Base-by-base conservation (phyloP, 345 rosid species). In the Adansonia digitata region DNA sequence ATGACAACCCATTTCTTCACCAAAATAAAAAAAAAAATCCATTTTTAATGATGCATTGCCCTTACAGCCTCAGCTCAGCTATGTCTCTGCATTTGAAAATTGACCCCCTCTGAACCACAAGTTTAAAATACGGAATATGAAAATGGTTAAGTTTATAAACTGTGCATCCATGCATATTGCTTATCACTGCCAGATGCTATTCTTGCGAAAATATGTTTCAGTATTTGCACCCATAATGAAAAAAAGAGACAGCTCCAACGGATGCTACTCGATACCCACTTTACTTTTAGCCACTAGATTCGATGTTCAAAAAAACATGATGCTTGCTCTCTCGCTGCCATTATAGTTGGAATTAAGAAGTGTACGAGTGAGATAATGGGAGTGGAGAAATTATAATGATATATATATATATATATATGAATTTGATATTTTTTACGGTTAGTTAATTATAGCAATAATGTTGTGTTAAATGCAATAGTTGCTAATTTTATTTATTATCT, bases 151-250 rank as follows among this genome's bases (percentile, higher is more conserved):
- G 34, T 52, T 17, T 2, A 70, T 26, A n/a, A 46, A 71, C 20
- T 40, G 24, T 39, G 20, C 70, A 71, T 27, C 9, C 51, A 59
- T 27, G 10, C 39, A 59, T 13, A 14, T 77, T 77, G 52, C 22
- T 64, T 40, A 78, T 65, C 66, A 64, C 78, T 79, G 77, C 39
- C 31, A 29, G 40, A 26, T 62, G 39, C 69, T 48, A 42, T 71
- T 72, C 24, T 53, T 7, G 62, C 71, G 74, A 74, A 74, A 77
- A 22, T 45, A 46, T 75, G 63, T 34, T 24, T 52, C 83, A 74
- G 31, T 24, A 70, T 51, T 52, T 71, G 45, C 49, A n/a, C 13
- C 67, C 34, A 74, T 61, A 22, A 51, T 69, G 5, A 63, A 35
- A 9, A 56, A 74, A 45, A 72, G 7, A 18, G 51, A 18, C 45